Conservation (phyloP, 805 yeast genomes). For the Lipomyces kockii region DNA sequence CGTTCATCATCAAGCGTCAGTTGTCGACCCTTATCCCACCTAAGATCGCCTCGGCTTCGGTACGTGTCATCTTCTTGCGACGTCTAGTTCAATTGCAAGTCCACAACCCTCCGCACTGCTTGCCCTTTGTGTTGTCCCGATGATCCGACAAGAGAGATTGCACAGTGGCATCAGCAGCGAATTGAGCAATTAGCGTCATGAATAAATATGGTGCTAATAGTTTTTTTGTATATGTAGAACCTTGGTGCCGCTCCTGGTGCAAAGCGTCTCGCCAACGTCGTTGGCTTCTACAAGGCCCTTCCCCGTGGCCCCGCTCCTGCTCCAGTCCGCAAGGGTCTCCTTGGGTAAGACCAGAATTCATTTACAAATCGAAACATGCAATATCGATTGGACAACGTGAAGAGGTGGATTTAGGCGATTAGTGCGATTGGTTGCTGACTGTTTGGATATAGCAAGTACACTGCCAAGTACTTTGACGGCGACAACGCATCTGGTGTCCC, state of each 20-base stretch:
- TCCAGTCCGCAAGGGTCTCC: constrained; percentile 52
- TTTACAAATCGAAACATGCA: neutral
- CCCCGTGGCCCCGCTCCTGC: constrained; percentile 92
- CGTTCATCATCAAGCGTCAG: constrained; percentile 87
- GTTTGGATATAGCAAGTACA: constrained; percentile 51
- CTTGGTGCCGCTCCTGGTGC: constrained; percentile 95
- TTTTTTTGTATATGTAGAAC: constrained; percentile 54
- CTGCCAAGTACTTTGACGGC: constrained; percentile 82
- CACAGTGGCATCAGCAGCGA: neutral
- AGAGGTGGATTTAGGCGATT: neutral
- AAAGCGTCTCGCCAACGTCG: constrained; percentile 93
- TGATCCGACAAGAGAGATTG: neutral
- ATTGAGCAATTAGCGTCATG: neutral
- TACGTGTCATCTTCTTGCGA: constrained; percentile 49
- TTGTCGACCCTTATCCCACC: constrained; percentile 97
- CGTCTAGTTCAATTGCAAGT: neutral
- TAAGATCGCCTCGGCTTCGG: constrained; percentile 94
- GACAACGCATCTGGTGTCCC: constrained; percentile 85
- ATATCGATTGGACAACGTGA: neutral
- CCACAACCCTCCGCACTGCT: too few species aligned
- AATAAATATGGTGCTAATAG: neutral
- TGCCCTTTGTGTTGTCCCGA: neutral
- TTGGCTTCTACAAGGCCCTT: constrained; percentile 90
- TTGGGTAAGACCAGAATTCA: constrained; percentile 30
- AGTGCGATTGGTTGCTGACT: neutral